Evolutionary conservation across 2,329 filamentous ascomycete genomes (phyloP).

Genomic region (Beauveria pseudobassiana): DNA sequence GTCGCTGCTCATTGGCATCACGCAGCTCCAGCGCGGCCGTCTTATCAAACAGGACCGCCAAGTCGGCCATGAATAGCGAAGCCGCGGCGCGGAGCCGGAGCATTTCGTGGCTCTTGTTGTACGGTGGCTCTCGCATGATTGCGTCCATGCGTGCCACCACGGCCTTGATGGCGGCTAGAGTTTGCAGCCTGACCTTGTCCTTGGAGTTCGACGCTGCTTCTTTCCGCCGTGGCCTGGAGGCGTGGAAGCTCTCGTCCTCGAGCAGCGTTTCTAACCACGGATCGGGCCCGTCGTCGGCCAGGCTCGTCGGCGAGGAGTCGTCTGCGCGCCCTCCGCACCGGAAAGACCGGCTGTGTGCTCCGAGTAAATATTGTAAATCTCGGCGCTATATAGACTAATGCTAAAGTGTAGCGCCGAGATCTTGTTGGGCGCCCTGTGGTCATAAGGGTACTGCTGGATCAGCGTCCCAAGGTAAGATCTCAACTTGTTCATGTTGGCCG

Average conservation of each 20-base stretch:
- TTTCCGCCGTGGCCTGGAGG: not conserved
- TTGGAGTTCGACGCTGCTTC: slow-evolving; percentile 12
- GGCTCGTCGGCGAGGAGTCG: not conserved
- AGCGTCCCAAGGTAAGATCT: slow-evolving; percentile 66
- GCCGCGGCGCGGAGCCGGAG: slow-evolving; percentile 67
- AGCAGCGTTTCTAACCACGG: not conserved
- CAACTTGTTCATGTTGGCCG: slow-evolving; percentile 38
- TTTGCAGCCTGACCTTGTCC: slow-evolving; percentile 38
- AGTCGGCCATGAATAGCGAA: slow-evolving; percentile 66
- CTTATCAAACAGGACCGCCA: slow-evolving; percentile 39
- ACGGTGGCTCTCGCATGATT: slow-evolving; percentile 62
- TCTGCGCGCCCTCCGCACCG: slow-evolving; percentile 23
- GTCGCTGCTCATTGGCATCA: slow-evolving; percentile 20
- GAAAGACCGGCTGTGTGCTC: slow-evolving; percentile 43
- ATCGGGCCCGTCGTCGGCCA: not conserved
- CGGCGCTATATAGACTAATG: slow-evolving; percentile 70
- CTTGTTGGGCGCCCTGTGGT: slow-evolving; percentile 48
- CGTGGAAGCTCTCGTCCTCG: slow-evolving; percentile 12
- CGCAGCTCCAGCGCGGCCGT: slow-evolving; percentile 24
- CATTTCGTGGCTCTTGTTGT: slow-evolving; percentile 58
- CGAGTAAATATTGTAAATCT: slow-evolving; percentile 67
- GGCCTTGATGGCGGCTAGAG: slow-evolving; percentile 51
- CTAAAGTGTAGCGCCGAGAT: slow-evolving; percentile 71
- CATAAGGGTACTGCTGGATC: slow-evolving; percentile 69
- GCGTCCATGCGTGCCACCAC: slow-evolving; percentile 65